Evolutionary conservation across 78 protist species (phyloP), one percentile per base, ranked within the genome.

Genomic region (Guillardia theta): DNA sequence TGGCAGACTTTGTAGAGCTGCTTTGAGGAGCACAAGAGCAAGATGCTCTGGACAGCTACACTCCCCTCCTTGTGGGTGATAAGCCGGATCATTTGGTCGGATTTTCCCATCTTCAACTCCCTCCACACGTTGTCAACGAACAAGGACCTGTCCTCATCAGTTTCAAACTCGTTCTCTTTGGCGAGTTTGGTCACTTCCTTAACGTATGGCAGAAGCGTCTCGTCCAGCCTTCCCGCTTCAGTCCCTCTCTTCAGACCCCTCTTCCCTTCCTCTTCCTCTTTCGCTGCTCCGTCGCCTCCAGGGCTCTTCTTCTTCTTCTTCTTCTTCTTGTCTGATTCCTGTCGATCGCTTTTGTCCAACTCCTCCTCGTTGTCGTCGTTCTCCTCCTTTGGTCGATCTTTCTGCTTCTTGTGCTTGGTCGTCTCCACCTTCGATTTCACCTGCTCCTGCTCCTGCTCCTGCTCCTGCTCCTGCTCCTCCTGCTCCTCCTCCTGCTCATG

Each of bases 61-160:
- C 83, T 70, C 45, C 83, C 83, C 41, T 70, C 83, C 83, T 70
- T 70, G 83, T 70, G 83, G 27, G 83, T 70, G 83, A 70, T 70
- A 24, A 70, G 83, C 45, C 83, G 83, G 45, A 70, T 43, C 36
- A 70, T 36, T 43, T 70, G 83, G 46, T 70, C 83, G 1, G 36
- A 12, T 6, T 70, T 70, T 36, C 83, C 45, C 83, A 70, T 70
- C 83, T 70, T 70, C 83, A 70, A 70, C 83, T 70, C 83, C 45
- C 83, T 24, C 83, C 83, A 70, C 0, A 70, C 83, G 41, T 70
- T 70, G 22, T 70, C 83, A 22, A 70, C 83, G 22, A 70, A 70
- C 45, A 70, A 6, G 46, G n/a, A 24, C 45, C 83, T 36, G 22
- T 70, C 83, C 36, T 70, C 83, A 33, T 70, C 83, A 3, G 83